phyloP scores from a whole-genome alignment of 805 yeast genomes.

The Torulaspora delbrueckii region DNA sequence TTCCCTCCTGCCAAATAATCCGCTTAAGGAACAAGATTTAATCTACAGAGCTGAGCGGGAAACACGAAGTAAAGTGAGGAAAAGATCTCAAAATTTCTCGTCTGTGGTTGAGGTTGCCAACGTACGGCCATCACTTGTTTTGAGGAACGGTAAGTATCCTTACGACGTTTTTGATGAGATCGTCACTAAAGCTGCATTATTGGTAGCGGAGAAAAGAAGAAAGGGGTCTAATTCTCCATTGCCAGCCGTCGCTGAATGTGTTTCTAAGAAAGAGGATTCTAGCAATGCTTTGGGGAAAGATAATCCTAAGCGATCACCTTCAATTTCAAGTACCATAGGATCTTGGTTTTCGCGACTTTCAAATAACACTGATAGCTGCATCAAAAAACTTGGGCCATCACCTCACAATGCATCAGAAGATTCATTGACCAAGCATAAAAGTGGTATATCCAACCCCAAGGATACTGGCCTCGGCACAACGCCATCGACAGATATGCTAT shows the following conservation, averaged over 20 bases:
- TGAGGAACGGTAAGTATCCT: slow-evolving; percentile 23
- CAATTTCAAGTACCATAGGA: slow-evolving; percentile 17
- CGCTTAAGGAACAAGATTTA: slow-evolving; percentile 13
- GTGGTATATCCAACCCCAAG: not conserved
- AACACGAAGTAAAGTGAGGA: slow-evolving; percentile 4
- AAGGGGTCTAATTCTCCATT: slow-evolving; percentile 9
- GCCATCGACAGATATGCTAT: slow-evolving; percentile 19
- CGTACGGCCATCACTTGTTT: slow-evolving; percentile 19
- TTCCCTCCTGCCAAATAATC: slow-evolving; percentile 15
- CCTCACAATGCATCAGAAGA: not conserved
- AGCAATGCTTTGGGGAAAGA: not conserved
- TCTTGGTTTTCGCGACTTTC: slow-evolving; percentile 19
- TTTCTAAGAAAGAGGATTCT: not conserved
- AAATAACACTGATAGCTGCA: slow-evolving; percentile 1
- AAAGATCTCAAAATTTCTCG: slow-evolving; percentile 13
- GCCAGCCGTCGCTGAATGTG: slow-evolving; percentile 5
- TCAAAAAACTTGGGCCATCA: not conserved
- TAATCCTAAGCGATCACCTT: not conserved
- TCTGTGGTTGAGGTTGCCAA: slow-evolving; percentile 16
- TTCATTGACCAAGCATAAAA: not conserved
- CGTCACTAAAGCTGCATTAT: slow-evolving; percentile 18
- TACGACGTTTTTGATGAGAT: slow-evolving; percentile 28
- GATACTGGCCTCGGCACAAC: slow-evolving; percentile 6
- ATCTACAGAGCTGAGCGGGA: slow-evolving; percentile 14
- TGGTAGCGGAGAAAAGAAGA: slow-evolving; percentile 16